A percentile compares a stretch with the other conserved stretches of the same genome.
phyloP scores from a whole-genome alignment of 768 basidiomycete genomes.

The Neoboletus subvelutipes region DNA sequence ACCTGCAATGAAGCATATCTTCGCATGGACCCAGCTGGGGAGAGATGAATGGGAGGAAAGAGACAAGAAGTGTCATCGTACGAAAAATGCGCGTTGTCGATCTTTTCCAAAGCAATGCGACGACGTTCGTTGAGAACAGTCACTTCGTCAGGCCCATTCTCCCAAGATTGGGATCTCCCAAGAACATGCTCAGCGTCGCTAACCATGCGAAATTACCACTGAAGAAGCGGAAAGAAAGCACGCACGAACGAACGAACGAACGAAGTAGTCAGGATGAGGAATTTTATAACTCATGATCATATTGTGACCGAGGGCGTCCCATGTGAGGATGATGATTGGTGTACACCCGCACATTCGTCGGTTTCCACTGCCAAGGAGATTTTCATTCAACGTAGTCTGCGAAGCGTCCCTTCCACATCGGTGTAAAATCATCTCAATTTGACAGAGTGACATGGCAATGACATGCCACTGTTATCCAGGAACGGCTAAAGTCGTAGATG shows the following conservation, averaged over 20 bases:
- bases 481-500: neutral
- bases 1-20: constrained; percentile 65
- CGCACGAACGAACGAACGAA: constrained; percentile 2
- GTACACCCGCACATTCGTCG: constrained; percentile 22
- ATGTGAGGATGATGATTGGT: constrained; percentile 16
- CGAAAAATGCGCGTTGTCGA: constrained; percentile 86
- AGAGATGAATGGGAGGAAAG: neutral
- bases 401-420: neutral
- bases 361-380: constrained; percentile 6
- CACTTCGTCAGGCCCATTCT: constrained; percentile 4
- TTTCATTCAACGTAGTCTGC: neutral
- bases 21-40: constrained; percentile 77
- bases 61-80: constrained; percentile 36
- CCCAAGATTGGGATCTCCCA: neutral
- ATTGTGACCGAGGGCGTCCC: constrained; percentile 8
- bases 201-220: constrained; percentile 14
- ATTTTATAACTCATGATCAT: constrained; percentile 15
- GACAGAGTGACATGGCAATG: neutral
- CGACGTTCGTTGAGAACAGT: constrained; percentile 62
- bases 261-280: neutral
- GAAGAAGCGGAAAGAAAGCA: neutral
- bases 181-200: neutral
- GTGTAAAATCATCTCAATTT: constrained; percentile 1
- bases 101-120: constrained; percentile 72
- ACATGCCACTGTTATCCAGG: constrained; percentile 2